A percentile compares a stretch with the other conserved stretches of the same genome.
Conservation (phyloP, 106 monocot genomes). For the Posidonia australis region DNA sequence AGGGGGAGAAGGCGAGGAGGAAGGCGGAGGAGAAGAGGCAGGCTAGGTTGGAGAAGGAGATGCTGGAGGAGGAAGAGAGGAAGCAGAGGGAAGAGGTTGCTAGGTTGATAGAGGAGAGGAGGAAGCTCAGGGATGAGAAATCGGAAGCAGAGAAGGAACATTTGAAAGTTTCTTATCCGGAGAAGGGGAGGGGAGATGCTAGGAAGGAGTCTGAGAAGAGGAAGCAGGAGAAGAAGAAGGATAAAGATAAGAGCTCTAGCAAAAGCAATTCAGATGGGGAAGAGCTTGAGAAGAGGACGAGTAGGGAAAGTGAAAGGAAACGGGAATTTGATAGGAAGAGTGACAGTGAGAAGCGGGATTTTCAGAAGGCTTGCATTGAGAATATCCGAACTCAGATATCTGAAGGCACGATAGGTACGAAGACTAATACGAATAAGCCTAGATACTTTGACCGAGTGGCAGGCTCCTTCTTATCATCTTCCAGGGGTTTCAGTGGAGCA, state of each 20-base stretch:
- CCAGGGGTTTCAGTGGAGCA: constrained; percentile 49
- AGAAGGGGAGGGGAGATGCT: constrained; percentile 28
- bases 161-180: constrained; percentile 12
- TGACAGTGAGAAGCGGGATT: constrained; percentile 41
- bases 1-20: constrained; percentile 66
- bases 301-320: constrained; percentile 54
- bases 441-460: constrained; percentile 65
- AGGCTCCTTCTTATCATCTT: constrained; percentile 51
- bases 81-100: constrained; percentile 94
- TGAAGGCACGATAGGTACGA: constrained; percentile 23
- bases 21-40: constrained; percentile 89
- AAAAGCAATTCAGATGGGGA: constrained; percentile 88
- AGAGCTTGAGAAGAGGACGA: constrained; percentile 37
- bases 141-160: constrained; percentile 49
- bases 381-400: constrained; percentile 19
- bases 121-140: constrained; percentile 67
- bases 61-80: constrained; percentile 91
- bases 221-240: constrained; percentile 49
- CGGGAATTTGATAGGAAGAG: constrained; percentile 44
- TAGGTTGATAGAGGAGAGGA: constrained; percentile 74
- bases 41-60: constrained; percentile 80
- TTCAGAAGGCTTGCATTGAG: constrained; percentile 10
- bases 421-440: constrained; percentile 17
- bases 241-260: constrained; percentile 52
- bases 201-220: constrained; percentile 49